These are phyloP conservation scores for Paraphaeosphaeria minitans DNA, from an alignment of 2,329 filamentous ascomycete genomes.

Conservation along the genomic window DNA sequence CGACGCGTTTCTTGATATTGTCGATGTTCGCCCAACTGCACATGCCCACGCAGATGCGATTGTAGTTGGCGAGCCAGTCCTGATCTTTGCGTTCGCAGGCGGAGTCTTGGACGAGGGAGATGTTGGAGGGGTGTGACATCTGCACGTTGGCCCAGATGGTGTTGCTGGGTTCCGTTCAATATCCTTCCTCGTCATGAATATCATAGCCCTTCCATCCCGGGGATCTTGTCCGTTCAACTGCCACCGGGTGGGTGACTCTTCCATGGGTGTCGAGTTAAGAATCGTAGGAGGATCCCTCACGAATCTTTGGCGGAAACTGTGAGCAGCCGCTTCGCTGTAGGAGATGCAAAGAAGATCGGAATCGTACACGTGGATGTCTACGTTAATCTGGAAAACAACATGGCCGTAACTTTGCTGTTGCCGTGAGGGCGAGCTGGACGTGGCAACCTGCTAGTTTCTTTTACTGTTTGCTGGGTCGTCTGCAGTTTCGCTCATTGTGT, in stretches of 20 bases:
- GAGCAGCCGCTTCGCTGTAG: not conserved
- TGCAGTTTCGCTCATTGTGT: too few relatives aligned
- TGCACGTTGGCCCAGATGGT: constrained; percentile 57
- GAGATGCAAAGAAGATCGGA: not conserved
- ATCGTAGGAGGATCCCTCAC: not conserved
- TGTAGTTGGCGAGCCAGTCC: constrained; percentile 57
- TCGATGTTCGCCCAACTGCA: constrained; percentile 56
- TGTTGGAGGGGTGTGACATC: constrained; percentile 52
- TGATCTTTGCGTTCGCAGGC: constrained; percentile 53
- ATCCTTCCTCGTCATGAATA: not conserved
- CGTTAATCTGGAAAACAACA: not conserved
- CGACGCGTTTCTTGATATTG: constrained; percentile 54
- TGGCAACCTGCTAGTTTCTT: too few relatives aligned
- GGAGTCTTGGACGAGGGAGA: constrained; percentile 49
- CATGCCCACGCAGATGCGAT: constrained; percentile 55
- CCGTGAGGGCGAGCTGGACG: not conserved
- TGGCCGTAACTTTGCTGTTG: not conserved
- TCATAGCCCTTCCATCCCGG: not conserved
- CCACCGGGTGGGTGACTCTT: not conserved
- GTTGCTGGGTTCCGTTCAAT: constrained; percentile 44
- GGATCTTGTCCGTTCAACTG: not conserved
- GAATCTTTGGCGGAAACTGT: too few relatives aligned
- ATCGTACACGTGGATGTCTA: not conserved
- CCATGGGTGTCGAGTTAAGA: not conserved
- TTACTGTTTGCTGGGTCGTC: not conserved